A percentile compares a stretch with the other conserved stretches of the same genome.
Conservation (phyloP, 2,329 filamentous ascomycete species). For the Pleurostoma richardsiae region DNA sequence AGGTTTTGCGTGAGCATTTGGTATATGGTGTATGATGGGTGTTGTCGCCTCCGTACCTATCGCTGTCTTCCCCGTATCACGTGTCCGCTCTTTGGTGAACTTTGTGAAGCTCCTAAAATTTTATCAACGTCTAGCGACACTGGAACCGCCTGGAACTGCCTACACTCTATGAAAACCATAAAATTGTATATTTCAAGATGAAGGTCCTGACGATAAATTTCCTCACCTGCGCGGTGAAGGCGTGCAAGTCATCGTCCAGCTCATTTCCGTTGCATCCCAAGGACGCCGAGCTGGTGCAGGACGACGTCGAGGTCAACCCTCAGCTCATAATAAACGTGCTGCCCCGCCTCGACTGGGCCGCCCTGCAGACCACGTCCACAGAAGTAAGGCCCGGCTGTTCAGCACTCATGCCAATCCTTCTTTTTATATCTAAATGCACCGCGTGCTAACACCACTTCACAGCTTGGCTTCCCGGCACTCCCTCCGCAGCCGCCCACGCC, state of each 20-base stretch:
- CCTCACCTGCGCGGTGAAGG: constrained; percentile 90
- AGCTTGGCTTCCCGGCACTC: constrained; percentile 77
- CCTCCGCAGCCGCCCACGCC: constrained; percentile 59
- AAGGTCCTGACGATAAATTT: constrained; percentile 96
- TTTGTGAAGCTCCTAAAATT: no score
- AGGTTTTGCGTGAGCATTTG: no score
- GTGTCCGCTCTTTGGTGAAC: constrained; percentile 11
- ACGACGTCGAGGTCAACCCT: constrained; percentile 76
- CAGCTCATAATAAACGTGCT: constrained; percentile 80
- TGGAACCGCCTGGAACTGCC: no score
- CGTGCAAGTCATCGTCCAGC: constrained; percentile 75
- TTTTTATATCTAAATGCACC: neutral
- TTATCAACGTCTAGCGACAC: no score
- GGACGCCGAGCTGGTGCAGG: constrained; percentile 83
- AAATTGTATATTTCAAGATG: constrained; percentile 49
- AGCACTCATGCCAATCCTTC: constrained; percentile 4
- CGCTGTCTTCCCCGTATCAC: constrained; percentile 13
- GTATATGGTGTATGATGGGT: no score
- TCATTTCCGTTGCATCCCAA: constrained; percentile 90
- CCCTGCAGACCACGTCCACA: constrained; percentile 66
- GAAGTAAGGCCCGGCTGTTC: constrained; percentile 57
- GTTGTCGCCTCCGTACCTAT: no score
- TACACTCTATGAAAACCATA: neutral
- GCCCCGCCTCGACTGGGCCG: constrained; percentile 83
- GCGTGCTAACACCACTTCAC: neutral